Conservation (phyloP, 495 filamentous ascomycete species). For the Neurospora sp. region DNA sequence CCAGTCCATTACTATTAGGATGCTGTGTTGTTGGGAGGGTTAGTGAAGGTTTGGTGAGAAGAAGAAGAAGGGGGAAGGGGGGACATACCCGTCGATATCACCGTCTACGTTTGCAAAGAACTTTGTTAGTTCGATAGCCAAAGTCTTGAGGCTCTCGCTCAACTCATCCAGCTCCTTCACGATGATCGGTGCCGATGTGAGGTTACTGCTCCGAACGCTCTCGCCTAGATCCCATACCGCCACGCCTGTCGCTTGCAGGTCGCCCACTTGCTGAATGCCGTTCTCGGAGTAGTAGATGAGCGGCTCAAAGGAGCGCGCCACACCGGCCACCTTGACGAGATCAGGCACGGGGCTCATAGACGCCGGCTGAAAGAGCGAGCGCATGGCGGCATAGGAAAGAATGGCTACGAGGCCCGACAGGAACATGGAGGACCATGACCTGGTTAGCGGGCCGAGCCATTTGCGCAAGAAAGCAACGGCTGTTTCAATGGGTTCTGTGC, state of each 20-base stretch:
- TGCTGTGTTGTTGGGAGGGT: slow-evolving; percentile 31
- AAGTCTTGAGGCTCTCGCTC: slow-evolving; percentile 67
- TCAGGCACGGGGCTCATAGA: slow-evolving; percentile 64
- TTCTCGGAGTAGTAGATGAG: slow-evolving; percentile 87
- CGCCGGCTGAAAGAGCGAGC: slow-evolving; percentile 57
- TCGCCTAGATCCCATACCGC: slow-evolving; percentile 90
- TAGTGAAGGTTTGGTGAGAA: neutral
- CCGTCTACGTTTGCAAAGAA: slow-evolving; percentile 90
- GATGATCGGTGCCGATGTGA: slow-evolving; percentile 78
- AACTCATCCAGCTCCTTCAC: slow-evolving; percentile 73
- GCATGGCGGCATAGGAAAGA: slow-evolving; percentile 48
- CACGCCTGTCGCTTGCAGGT: slow-evolving; percentile 77
- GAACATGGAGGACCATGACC: slow-evolving; percentile 56
- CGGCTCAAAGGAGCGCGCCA: slow-evolving; percentile 83
- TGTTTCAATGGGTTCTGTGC: slow-evolving; percentile 72
- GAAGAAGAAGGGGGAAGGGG: neutral
- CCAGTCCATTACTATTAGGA: slow-evolving; percentile 92
- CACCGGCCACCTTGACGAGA: slow-evolving; percentile 76
- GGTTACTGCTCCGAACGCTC: slow-evolving; percentile 75
- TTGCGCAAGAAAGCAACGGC: slow-evolving; percentile 52
- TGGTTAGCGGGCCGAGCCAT: slow-evolving; percentile 45
- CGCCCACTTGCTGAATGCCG: slow-evolving; percentile 70
- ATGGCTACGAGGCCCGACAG: slow-evolving; percentile 43
- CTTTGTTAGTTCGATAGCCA: slow-evolving; percentile 69
- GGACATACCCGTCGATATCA: slow-evolving; percentile 62